Percentiles rank a stretch among this genome's conserved stretches.
phyloP scores from a whole-genome alignment of 371 early-diverging fungal genomes.

The Mortierella sp. region DNA sequence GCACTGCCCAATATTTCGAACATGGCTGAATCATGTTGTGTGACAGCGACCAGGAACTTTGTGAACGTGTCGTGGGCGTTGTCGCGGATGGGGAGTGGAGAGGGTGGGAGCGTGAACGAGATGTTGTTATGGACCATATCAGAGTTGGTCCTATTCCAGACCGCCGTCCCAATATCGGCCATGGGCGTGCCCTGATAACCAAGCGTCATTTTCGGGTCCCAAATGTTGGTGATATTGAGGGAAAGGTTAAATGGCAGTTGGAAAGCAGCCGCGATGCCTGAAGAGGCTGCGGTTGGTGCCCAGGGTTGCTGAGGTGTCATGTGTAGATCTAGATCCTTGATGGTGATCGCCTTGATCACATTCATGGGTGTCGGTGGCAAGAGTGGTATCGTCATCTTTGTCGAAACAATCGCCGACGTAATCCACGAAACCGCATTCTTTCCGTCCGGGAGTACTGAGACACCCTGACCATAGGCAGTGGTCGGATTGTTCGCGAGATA shows the following conservation, averaged over 20 bases:
- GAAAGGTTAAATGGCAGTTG: conserved; percentile 40
- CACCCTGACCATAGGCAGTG: conserved; percentile 31
- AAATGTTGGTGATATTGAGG: conserved; percentile 30
- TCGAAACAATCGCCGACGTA: conserved; percentile 26
- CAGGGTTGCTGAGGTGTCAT: conserved; percentile 32
- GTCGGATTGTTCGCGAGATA: conserved; percentile 35
- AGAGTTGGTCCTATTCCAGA: conserved; percentile 33
- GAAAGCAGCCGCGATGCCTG: conserved; percentile 28
- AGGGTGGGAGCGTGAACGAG: conserved; percentile 24
- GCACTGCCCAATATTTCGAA: conserved; percentile 31
- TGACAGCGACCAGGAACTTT: conserved; percentile 20
- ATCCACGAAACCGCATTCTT: conserved; percentile 30
- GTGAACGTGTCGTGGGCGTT: conserved; percentile 20
- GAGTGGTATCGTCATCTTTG: conserved; percentile 34
- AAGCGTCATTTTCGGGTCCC: conserved; percentile 21
- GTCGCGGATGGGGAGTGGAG: conserved; percentile 22
- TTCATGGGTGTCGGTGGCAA: conserved; percentile 28
- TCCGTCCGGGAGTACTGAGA: conserved; percentile 43
- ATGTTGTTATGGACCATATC: conserved; percentile 36
- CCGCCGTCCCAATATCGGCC: conserved; percentile 29
- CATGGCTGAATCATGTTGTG: conserved; percentile 14
- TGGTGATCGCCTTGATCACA: conserved; percentile 27
- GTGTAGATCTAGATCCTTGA: conserved; percentile 16
- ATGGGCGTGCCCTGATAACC: conserved; percentile 19
- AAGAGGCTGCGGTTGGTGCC: conserved; percentile 26